Conservation (phyloP, 2,329 filamentous ascomycete species). For the Ophiostoma perfectum region DNA sequence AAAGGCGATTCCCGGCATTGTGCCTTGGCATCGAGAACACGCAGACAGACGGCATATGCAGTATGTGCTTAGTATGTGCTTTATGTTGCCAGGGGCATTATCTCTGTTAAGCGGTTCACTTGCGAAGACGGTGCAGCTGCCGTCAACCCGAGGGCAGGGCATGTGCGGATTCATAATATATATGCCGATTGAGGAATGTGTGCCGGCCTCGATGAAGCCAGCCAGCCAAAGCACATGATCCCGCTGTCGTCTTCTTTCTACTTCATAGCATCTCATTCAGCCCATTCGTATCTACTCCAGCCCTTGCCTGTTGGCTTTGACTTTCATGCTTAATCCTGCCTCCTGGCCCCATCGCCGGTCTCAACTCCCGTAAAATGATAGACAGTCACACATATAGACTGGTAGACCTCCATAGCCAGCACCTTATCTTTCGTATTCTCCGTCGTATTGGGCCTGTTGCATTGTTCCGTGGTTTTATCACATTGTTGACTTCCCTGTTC, state of each 20-base stretch:
- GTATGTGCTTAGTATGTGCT: not conserved
- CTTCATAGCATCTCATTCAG: too few species aligned
- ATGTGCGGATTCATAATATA: too few species aligned
- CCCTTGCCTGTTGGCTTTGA: conserved; percentile 6
- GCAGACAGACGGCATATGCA: too few species aligned
- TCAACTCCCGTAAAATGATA: too few species aligned
- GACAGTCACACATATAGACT: too few species aligned
- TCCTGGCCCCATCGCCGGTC: conserved; percentile 1
- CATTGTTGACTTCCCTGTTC: not conserved
- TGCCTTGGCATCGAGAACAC: not conserved
- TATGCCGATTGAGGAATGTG: too few species aligned
- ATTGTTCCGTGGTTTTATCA: not conserved
- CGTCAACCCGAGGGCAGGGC: too few species aligned
- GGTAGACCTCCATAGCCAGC: too few species aligned
- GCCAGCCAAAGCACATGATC: not conserved
- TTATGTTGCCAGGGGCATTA: not conserved
- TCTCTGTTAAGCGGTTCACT: not conserved
- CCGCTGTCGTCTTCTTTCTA: too few species aligned
- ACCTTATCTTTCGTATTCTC: not conserved
- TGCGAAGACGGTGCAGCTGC: too few species aligned
- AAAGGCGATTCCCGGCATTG: not conserved
- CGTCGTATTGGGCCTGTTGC: not conserved
- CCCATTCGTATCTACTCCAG: not conserved
- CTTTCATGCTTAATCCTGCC: conserved; percentile 8
- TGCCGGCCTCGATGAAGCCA: not conserved